These are phyloP conservation scores for Przewalskia tangutica DNA, from an alignment of 257 asterid species.

Conservation along the genomic window DNA sequence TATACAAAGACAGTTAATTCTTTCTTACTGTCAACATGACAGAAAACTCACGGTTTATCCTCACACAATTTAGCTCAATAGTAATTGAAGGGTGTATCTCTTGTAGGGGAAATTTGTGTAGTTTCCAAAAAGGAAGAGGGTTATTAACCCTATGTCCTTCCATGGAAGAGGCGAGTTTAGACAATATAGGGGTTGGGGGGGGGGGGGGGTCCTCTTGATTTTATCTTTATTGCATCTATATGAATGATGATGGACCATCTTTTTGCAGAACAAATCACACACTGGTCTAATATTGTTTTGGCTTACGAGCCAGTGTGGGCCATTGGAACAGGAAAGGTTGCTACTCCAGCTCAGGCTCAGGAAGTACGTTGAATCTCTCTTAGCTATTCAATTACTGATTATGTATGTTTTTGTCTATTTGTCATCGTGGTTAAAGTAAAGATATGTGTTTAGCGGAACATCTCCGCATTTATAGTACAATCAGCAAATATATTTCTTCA, in stretches of 20 bases:
- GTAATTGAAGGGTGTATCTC: not conserved
- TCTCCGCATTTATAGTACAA: not conserved
- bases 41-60: not conserved
- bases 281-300: slow-evolving; percentile 33
- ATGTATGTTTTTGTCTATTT: not conserved
- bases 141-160: not conserved
- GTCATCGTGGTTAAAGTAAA: not conserved
- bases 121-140: not conserved
- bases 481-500: not conserved
- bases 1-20: not conserved
- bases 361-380: slow-evolving; percentile 22
- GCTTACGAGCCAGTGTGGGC: slow-evolving; percentile 53
- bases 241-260: not conserved
- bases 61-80: not conserved
- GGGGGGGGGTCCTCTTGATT: not conserved
- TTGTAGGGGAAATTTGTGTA: not conserved
- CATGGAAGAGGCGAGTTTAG: not conserved
- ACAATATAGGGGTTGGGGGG: not conserved
- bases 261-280: slow-evolving; percentile 21
- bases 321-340: slow-evolving; percentile 40
- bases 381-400: not conserved
- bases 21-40: not conserved
- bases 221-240: not conserved
- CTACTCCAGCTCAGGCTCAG: slow-evolving; percentile 45
- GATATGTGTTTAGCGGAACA: not conserved